These are phyloP conservation scores for Aspergillus vadensis DNA, from an alignment of 2,329 filamentous ascomycete species.

Conservation along the genomic window DNA sequence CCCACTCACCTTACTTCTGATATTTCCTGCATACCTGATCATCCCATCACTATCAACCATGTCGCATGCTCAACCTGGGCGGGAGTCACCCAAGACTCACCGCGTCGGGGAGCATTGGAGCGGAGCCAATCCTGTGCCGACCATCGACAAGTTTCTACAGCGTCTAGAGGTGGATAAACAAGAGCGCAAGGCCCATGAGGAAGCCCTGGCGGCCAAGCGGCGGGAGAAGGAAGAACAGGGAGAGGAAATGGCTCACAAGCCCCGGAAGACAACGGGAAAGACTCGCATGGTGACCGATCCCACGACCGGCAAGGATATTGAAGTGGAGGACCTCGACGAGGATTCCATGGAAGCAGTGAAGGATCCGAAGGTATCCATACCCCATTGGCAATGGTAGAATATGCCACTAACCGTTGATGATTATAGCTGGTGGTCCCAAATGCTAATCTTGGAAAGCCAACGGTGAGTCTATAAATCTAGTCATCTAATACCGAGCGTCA, in stretches of 20 bases:
- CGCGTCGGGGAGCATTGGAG: constrained; percentile 73
- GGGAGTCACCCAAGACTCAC: constrained; percentile 38
- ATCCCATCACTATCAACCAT: constrained; percentile 10
- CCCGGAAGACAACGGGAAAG: constrained; percentile 47
- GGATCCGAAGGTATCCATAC: constrained; percentile 63
- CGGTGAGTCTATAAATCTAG: constrained; percentile 47
- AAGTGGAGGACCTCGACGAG: constrained; percentile 78
- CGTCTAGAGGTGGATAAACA: constrained; percentile 78
- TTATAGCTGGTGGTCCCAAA: constrained; percentile 79
- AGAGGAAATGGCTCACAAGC: constrained; percentile 55
- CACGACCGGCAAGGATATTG: constrained; percentile 80
- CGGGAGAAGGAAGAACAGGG: constrained; percentile 37
- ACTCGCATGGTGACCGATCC: constrained; percentile 76
- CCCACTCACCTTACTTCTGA: neutral
- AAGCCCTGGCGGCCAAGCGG: constrained; percentile 11
- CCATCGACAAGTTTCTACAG: constrained; percentile 80
- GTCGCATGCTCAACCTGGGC: constrained; percentile 19
- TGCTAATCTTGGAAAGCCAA: constrained; percentile 76
- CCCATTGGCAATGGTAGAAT: no score
- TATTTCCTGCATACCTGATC: neutral
- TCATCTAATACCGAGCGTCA: neutral
- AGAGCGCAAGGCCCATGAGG: constrained; percentile 58
- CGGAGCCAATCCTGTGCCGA: constrained; percentile 80
- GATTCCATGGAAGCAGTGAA: constrained; percentile 70
- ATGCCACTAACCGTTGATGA: no score